phyloP scores from a whole-genome alignment of 140 eudicot genomes.

The Senecio squalidus region DNA sequence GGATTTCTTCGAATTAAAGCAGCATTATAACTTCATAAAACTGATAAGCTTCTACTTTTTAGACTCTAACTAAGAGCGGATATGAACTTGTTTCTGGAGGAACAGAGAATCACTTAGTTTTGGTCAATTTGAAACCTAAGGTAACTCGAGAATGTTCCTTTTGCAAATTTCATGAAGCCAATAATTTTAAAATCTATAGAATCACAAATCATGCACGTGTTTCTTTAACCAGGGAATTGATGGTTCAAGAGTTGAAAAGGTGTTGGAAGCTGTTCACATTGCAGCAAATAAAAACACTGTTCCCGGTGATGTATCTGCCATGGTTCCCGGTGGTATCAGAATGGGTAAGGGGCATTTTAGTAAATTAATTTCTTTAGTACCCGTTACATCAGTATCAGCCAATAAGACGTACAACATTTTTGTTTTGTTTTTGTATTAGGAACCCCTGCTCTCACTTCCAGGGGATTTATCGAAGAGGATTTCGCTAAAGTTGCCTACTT shows the following conservation, averaged over 20 bases:
- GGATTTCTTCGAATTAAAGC: neutral
- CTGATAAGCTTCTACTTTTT: slow-evolving; percentile 10
- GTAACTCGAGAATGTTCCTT: slow-evolving; percentile 25
- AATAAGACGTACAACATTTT: neutral
- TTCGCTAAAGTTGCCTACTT: slow-evolving; percentile 94
- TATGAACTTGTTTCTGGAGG: slow-evolving; percentile 99
- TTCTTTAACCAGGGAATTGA: slow-evolving; percentile 59
- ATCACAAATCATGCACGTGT: neutral
- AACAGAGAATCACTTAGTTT: slow-evolving; percentile 90
- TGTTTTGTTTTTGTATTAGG: slow-evolving; percentile 44
- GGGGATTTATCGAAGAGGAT: slow-evolving; percentile 97
- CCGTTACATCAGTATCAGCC: neutral
- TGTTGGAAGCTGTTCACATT: slow-evolving; percentile 95
- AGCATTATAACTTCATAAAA: neutral
- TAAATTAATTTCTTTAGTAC: neutral
- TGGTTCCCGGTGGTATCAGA: slow-evolving; percentile 99
- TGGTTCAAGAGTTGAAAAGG: slow-evolving; percentile 98
- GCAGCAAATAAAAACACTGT: slow-evolving; percentile 97
- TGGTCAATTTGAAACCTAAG: slow-evolving; percentile 89
- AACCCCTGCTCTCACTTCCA: slow-evolving; percentile 96
- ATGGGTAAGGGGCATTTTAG: slow-evolving; percentile 50
- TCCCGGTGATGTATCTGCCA: slow-evolving; percentile 99
- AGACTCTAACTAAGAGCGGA: slow-evolving; percentile 68
- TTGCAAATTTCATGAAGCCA: neutral
- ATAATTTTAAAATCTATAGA: neutral